Evolutionary conservation across 2,329 filamentous ascomycete genomes (phyloP).

Genomic region (Tricladium varicosporioides): DNA sequence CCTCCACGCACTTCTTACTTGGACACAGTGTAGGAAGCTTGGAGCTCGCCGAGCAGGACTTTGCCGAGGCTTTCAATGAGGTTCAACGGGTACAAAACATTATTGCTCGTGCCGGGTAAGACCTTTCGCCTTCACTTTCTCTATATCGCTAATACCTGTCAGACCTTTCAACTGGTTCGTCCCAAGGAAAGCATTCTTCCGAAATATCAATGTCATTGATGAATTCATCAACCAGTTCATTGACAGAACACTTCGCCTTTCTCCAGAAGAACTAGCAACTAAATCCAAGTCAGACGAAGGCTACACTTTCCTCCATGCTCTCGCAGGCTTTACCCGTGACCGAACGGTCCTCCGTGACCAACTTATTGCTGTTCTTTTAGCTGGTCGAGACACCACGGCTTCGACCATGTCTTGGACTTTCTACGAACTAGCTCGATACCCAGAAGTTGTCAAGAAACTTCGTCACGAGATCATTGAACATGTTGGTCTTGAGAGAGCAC

Average conservation of each 20-base stretch:
- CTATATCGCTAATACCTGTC: conserved; percentile 3
- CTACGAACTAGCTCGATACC: conserved; percentile 76
- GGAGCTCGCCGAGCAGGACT: conserved; percentile 57
- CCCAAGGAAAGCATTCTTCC: conserved; percentile 63
- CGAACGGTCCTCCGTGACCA: conserved; percentile 76
- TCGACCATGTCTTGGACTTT: conserved; percentile 76
- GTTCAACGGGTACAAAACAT: conserved; percentile 73
- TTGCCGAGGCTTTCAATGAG: conserved; percentile 79
- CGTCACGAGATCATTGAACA: conserved; percentile 67
- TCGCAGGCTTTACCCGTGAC: conserved; percentile 76
- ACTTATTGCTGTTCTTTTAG: conserved; percentile 76
- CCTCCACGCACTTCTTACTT: conserved; percentile 82
- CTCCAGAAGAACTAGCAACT: conserved; percentile 67
- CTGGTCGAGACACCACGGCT: conserved; percentile 85
- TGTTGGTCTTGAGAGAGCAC: conserved; percentile 61
- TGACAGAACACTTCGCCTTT: conserved; percentile 67
- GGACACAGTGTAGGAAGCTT: conserved; percentile 68
- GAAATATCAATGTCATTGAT: conserved; percentile 67
- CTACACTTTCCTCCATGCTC: conserved; percentile 84
- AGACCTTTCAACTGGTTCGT: conserved; percentile 61
- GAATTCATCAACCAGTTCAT: conserved; percentile 77
- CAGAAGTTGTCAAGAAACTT: conserved; percentile 64
- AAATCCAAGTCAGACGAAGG: conserved; percentile 69
- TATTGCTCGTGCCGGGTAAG: conserved; percentile 60
- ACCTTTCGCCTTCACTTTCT: conserved; percentile 4